Percentiles rank a stretch among this genome's conserved stretches.
Conservation (phyloP, 352 stramenopile genomes). For the Pythium guiyangense region DNA sequence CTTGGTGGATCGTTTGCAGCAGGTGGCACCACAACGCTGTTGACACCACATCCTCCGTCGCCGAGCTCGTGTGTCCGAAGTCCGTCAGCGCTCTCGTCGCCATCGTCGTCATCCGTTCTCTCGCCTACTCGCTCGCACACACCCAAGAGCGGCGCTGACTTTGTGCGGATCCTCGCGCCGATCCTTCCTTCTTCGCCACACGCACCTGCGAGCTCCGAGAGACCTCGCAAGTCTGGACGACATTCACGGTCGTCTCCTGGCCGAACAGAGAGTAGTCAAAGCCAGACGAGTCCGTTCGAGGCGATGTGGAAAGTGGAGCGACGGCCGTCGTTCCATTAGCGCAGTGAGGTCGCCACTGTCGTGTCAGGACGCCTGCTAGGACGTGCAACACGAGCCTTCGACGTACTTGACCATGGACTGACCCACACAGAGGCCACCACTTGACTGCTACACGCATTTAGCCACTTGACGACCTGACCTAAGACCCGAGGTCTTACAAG, state of each 20-base stretch:
- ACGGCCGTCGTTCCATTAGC: slow-evolving; percentile 19
- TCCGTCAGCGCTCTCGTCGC: background rate
- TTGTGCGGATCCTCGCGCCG: slow-evolving; percentile 10
- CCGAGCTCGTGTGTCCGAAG: background rate
- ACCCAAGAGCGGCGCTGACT: background rate
- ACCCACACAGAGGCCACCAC: no score
- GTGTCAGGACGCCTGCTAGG: no score
- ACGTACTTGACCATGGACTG: no score
- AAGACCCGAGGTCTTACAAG: no score
- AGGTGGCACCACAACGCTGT: background rate
- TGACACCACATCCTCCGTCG: background rate
- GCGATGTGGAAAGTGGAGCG: slow-evolving; percentile 43
- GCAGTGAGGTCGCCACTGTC: background rate
- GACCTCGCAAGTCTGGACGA: background rate
- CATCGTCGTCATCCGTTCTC: background rate
- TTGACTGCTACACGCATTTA: no score
- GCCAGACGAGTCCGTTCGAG: background rate
- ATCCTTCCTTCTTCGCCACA: slow-evolving; percentile 4
- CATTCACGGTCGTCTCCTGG: slow-evolving; percentile 3
- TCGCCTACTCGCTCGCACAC: background rate
- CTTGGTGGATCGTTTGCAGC: slow-evolving; percentile 14
- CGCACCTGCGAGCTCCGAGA: background rate
- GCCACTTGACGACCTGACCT: no score
- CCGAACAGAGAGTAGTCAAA: background rate
- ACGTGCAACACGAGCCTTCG: no score